Conservation (phyloP, 1,284 basidiomycete genomes). For the Porphyrellus sp. region DNA sequence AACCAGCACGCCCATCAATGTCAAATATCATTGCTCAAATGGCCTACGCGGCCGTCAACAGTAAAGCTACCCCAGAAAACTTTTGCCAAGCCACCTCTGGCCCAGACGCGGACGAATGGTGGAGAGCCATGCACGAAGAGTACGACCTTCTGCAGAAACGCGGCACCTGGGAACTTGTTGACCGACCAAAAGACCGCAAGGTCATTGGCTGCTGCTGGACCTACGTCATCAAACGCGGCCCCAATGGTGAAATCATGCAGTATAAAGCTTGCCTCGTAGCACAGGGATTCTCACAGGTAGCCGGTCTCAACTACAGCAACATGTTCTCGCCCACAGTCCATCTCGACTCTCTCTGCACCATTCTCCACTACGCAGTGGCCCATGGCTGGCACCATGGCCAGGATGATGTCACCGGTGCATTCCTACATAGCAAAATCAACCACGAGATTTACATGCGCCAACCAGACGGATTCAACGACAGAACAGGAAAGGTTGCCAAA, state of each 20-base stretch:
- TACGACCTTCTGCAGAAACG: constrained; percentile 19
- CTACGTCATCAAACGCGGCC: constrained; percentile 37
- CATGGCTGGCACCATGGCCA: background rate
- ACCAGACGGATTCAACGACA: background rate
- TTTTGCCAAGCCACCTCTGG: background rate
- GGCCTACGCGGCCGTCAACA: background rate
- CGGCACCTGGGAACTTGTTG: constrained; percentile 29
- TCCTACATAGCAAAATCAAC: background rate
- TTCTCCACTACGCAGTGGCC: background rate
- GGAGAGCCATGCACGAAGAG: constrained; percentile 32
- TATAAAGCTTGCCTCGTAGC: constrained; percentile 32
- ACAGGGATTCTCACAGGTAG: background rate
- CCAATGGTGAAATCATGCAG: constrained; percentile 25
- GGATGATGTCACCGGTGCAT: background rate
- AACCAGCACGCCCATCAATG: background rate
- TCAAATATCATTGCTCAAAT: background rate
- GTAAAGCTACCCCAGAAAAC: background rate
- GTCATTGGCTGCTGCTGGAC: constrained; percentile 36
- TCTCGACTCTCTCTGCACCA: background rate
- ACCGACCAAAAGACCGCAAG: constrained; percentile 22
- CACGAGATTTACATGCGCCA: background rate
- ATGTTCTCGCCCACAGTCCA: background rate
- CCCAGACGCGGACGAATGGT: constrained; percentile 23
- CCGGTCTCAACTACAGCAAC: background rate
- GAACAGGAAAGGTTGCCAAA: background rate